Conservation (phyloP, 352 stramenopile species). For the Phytophthora citricola region DNA sequence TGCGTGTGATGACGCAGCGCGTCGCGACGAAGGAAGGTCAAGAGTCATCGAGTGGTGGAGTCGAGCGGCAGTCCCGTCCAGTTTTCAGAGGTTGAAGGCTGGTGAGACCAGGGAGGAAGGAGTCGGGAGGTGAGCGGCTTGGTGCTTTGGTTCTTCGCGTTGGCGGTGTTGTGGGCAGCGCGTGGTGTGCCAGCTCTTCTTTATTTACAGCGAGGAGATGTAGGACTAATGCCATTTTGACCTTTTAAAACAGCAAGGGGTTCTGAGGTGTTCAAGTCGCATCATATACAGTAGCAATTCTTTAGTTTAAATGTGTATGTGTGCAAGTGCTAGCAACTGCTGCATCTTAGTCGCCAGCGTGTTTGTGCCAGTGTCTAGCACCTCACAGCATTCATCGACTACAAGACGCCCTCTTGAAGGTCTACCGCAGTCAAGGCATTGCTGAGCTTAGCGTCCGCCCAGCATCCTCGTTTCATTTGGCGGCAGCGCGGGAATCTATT, state of each 20-base stretch:
- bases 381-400: too few relatives aligned
- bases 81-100: conserved; percentile 31
- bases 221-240: conserved; percentile 47
- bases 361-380: not conserved
- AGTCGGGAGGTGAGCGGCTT: conserved; percentile 10
- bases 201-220: conserved; percentile 43
- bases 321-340: not conserved
- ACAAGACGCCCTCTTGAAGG: too few relatives aligned
- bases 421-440: too few relatives aligned
- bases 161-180: conserved; percentile 8
- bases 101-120: conserved; percentile 16
- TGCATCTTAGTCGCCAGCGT: conserved; percentile 1
- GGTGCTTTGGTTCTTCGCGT: conserved; percentile 39
- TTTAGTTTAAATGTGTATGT: not conserved
- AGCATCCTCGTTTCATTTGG: too few relatives aligned
- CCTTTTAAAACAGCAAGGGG: conserved; percentile 18
- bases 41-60: conserved; percentile 37
- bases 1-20: conserved; percentile 13
- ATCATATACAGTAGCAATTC: conserved; percentile 29
- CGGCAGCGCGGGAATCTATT: too few relatives aligned
- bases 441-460: too few relatives aligned
- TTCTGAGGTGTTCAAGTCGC: conserved; percentile 29
- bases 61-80: conserved; percentile 26
- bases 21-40: conserved; percentile 20
- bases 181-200: conserved; percentile 23